A percentile compares a stretch with the other conserved stretches of the same genome.
These are phyloP conservation scores for Hamamelis virginiana DNA, from an alignment of 164 flowering plant genomes.

Conservation along the genomic window DNA sequence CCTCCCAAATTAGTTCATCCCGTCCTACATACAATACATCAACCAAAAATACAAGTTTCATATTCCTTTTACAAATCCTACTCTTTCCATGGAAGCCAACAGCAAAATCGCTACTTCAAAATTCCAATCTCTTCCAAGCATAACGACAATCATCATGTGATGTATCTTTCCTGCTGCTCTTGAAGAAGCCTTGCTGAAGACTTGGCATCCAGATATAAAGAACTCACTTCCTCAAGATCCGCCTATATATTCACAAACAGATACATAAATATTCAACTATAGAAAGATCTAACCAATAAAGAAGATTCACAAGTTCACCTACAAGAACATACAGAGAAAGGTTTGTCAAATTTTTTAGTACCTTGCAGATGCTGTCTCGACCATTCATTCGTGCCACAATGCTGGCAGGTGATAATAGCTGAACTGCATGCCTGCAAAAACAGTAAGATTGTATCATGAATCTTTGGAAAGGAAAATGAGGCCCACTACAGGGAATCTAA, in stretches of 20 bases:
- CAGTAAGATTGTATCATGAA: background rate
- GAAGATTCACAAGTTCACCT: background rate
- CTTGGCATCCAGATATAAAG: slow-evolving; percentile 84
- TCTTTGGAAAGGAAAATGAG: background rate
- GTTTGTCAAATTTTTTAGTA: slow-evolving; percentile 14
- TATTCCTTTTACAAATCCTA: too few relatives aligned
- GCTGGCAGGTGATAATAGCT: slow-evolving; percentile 78
- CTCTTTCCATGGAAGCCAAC: too few relatives aligned
- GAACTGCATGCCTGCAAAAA: slow-evolving; percentile 80
- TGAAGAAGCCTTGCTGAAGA: slow-evolving; percentile 94
- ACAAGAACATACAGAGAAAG: background rate
- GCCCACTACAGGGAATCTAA: background rate
- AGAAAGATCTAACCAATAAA: too few relatives aligned
- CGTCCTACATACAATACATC: too few relatives aligned
- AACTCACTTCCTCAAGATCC: slow-evolving; percentile 76
- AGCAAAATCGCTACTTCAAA: too few relatives aligned
- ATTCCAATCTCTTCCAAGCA: too few relatives aligned
- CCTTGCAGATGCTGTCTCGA: slow-evolving; percentile 79
- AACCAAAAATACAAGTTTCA: too few relatives aligned
- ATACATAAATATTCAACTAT: background rate
- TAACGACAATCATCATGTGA: slow-evolving; percentile 33
- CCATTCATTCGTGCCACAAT: slow-evolving; percentile 81
- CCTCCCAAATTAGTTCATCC: too few relatives aligned
- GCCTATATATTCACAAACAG: slow-evolving; percentile 39
- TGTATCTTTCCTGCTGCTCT: slow-evolving; percentile 86